Evolutionary conservation across 345 rosid genomes (phyloP).

Genomic region (Toxicodendron radicans): DNA sequence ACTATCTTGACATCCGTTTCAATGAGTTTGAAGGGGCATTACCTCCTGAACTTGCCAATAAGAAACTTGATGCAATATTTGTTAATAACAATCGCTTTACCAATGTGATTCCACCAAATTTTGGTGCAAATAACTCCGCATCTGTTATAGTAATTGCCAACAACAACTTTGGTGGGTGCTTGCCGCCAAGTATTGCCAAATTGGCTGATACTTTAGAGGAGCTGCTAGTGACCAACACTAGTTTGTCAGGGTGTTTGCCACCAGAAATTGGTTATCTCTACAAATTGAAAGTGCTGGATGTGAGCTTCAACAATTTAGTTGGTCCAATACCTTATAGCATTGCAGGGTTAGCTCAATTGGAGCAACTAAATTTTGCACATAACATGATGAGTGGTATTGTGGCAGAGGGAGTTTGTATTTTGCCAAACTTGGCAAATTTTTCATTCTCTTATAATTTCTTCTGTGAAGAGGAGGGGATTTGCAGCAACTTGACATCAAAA

Average conservation of each 20-base stretch:
- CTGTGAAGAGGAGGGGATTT: conserved; percentile 75
- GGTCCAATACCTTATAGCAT: conserved; percentile 90
- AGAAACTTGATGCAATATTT: conserved; percentile 75
- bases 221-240: conserved; percentile 66
- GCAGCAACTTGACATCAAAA: conserved; percentile 59
- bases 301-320: conserved; percentile 65
- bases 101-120: conserved; percentile 41
- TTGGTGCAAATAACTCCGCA: conserved; percentile 44
- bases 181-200: conserved; percentile 68
- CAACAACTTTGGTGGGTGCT: conserved; percentile 72
- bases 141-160: conserved; percentile 81
- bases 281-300: conserved; percentile 72
- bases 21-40: conserved; percentile 87
- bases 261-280: conserved; percentile 82
- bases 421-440: conserved; percentile 66
- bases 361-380: conserved; percentile 64
- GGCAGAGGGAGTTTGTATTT: conserved; percentile 61
- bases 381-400: conserved; percentile 72
- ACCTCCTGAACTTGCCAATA: conserved; percentile 66
- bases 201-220: conserved; percentile 75
- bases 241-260: conserved; percentile 79
- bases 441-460: conserved; percentile 78
- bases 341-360: conserved; percentile 71
- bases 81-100: conserved; percentile 71
- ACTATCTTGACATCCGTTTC: conserved; percentile 70